phyloP scores from a whole-genome alignment of 2,329 filamentous ascomycete species.

The Elsinoe batatas region DNA sequence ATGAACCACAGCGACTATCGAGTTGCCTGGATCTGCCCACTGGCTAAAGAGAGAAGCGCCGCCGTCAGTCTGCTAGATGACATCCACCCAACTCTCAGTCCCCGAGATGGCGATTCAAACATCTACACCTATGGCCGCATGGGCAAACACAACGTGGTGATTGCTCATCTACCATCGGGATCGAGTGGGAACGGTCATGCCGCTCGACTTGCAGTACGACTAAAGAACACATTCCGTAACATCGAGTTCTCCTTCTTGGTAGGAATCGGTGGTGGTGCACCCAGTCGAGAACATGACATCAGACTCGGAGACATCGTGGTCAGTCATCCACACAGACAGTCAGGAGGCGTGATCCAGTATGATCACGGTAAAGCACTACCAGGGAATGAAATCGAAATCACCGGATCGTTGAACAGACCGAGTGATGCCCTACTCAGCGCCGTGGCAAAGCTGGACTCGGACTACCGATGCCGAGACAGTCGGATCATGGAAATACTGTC shows the following conservation, averaged over 20 bases:
- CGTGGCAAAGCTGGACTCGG: conserved; percentile 13
- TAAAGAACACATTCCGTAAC: conserved; percentile 18
- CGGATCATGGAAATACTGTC: not conserved
- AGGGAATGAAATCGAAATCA: not conserved
- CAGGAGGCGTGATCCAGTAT: not conserved
- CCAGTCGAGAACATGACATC: conserved; percentile 18
- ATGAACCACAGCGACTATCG: conserved; percentile 14
- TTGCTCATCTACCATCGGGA: conserved; percentile 20
- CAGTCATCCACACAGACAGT: not conserved
- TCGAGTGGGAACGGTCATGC: conserved; percentile 18
- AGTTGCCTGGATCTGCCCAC: conserved; percentile 19
- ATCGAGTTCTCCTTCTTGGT: conserved; percentile 18
- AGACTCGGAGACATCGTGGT: conserved; percentile 24
- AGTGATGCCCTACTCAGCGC: conserved; percentile 14
- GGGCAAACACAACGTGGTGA: conserved; percentile 21
- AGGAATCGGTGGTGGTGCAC: conserved; percentile 22
- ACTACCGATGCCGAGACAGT: not conserved
- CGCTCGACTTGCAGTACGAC: conserved; percentile 17
- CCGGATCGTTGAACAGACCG: conserved; percentile 15
- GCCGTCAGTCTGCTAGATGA: conserved; percentile 17
- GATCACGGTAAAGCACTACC: conserved; percentile 2
- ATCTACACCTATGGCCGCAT: conserved; percentile 20
- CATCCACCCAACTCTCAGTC: conserved; percentile 6
- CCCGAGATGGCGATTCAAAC: conserved; percentile 16
- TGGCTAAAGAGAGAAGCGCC: conserved; percentile 17